Base-by-base conservation (phyloP, 2,329 filamentous ascomycete species). In the Neoascochyta sp. region DNA sequence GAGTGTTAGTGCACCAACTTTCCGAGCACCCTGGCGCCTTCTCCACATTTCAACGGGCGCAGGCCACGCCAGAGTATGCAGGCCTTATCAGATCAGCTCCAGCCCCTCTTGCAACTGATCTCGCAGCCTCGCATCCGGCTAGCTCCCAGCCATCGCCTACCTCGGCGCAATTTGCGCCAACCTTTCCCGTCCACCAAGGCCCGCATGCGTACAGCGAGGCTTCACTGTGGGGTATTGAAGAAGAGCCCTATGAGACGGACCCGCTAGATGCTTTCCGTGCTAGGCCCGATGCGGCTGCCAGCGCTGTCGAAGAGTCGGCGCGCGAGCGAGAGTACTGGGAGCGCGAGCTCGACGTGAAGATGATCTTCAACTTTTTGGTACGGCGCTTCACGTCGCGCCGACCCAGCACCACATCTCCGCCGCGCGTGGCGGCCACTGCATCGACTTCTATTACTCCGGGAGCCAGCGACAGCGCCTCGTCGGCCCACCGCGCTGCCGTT, bases 1-100 rank as follows among this genome's bases (percentile, higher is more conserved):
- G 89, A 7, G 68, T 86, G 17, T 69, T 95, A 9, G 83, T 95
- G 15, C 78, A 86, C 54, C 85, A 89, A 43, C 70, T 96, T 26
- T 86, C 86, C 16, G 84, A 86, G 37, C 84, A 95, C 42, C 88
- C 90, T 0, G 86, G 87, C 2, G 87, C 90, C 1, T 96, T 96
- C 59, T 84, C 81, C 9, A 86, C 86, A 0, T 95, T 93, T 56
- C 69, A 76, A 13, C 75, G 75, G 34, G 67, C 83, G 28, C 56
- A 64, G 38, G 54, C 63, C 31, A 39, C 79, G 2, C 71, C 86
- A 10, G 81, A 86, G 4, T 93, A 93, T 57, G 86, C 86, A 12
- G 87, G 86, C 5, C 73, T 93, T 24, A n/a, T n/a, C n/a, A n/a
- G n/a, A n/a, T 76, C 84, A 4, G 71, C 27, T 76, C 80, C 32